Evolutionary conservation across 257 asterid species (phyloP), one percentile per base, ranked within the genome.

Genomic region (Ehretia macrophylla): DNA sequence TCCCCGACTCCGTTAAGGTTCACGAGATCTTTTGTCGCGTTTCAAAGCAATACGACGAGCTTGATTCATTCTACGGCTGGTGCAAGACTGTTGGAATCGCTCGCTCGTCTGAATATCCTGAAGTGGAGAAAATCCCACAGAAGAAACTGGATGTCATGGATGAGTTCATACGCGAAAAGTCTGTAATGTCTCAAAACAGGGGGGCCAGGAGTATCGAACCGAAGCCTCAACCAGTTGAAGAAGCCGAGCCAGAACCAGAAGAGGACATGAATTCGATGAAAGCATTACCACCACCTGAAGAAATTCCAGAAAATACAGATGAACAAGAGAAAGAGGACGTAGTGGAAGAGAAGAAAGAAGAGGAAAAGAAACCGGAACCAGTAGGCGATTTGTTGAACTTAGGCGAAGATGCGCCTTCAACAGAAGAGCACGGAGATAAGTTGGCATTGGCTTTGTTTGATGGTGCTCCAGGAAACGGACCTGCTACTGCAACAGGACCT

Each of bases 61-160:
- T 93, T 5, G 95, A 93, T 39, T 27, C 63, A 22, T 86, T 93
- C 79, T 84, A 89, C 55, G 44, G 54, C 3, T 93, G 99, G 99
- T 70, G 81, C 60, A 90, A 80, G 75, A 22, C 75, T 2, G 77
- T 67, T 2, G 97, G 95, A 27, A 62, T 93, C 8, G 84, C 81
- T 0, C 92, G 95, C 1, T 38, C 90, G 8, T 80, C 97, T 0
- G 96, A 87, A 59, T 89, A 80, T 40, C 99, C 99, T 0, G 95
- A 89, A 1, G 79, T 93, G 12, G 97, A 89, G 70, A 83, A 80
- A 50, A 85, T 89, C 61, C 59, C 92, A 1, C 86, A 73, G 27
- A 81, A 76, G 70, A 89, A 82, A 58, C 95, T 93, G 13, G 94
- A 93, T 10, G 83, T 83, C 65, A 89, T 93, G 96, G 95, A 93